Conservation (phyloP, 2,329 filamentous ascomycete species). For the Talaromyces sp. region DNA sequence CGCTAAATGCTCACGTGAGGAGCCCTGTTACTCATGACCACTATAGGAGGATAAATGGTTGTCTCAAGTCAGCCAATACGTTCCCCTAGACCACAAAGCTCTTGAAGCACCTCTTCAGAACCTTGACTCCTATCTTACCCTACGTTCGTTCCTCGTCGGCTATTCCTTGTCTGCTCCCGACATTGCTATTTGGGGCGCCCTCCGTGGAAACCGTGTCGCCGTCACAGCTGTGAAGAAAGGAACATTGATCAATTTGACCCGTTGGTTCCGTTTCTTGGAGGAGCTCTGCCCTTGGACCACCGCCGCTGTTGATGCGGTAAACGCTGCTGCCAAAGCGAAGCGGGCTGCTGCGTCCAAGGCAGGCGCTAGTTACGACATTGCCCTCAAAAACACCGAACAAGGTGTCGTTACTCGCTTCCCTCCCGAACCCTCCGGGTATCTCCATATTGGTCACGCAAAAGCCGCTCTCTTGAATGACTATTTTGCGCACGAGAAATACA, state of each 20-base stretch:
- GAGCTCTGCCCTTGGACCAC: conserved; percentile 74
- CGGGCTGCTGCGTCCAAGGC: conserved; percentile 67
- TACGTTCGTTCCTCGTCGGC: conserved; percentile 81
- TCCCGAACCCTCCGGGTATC: conserved; percentile 90
- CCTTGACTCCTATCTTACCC: conserved; percentile 81
- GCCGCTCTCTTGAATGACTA: conserved; percentile 92
- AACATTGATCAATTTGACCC: conserved; percentile 68
- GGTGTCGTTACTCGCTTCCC: conserved; percentile 90
- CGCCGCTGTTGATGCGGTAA: conserved; percentile 65
- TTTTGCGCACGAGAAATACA: conserved; percentile 90
- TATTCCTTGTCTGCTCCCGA: conserved; percentile 76
- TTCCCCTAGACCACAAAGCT: conserved; percentile 72
- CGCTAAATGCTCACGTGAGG: background rate
- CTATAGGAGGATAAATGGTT: conserved; percentile 54
- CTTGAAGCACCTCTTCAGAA: conserved; percentile 71
- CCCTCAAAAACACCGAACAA: conserved; percentile 76
- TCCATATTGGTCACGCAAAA: conserved; percentile 95
- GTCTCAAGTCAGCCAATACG: conserved; percentile 50
- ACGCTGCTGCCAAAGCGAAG: conserved; percentile 67
- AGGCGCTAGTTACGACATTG: conserved; percentile 85
- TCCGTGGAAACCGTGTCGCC: conserved; percentile 81
- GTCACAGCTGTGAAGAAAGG: conserved; percentile 77
- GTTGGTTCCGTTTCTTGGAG: conserved; percentile 88
- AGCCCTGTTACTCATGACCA: background rate
- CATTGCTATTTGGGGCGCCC: conserved; percentile 75